Evolutionary conservation across 805 yeast genomes (phyloP).

Genomic region (Monosporozyma solicola): DNA sequence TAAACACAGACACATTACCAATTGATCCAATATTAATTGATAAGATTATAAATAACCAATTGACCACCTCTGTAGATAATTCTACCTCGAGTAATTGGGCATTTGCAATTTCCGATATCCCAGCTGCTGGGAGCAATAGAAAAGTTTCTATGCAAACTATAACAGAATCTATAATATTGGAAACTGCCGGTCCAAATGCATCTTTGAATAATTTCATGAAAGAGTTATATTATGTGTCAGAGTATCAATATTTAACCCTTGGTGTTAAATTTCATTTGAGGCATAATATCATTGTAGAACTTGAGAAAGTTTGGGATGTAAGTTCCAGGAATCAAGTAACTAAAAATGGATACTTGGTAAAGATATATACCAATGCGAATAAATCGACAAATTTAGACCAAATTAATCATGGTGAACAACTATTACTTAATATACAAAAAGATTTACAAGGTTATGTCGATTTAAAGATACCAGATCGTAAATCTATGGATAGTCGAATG

Average conservation of each 20-base stretch:
- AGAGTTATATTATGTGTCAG: conserved; percentile 63
- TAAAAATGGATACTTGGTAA: conserved; percentile 47
- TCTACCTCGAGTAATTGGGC: conserved; percentile 40
- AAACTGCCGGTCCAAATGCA: conserved; percentile 24
- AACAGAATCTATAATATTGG: conserved; percentile 39
- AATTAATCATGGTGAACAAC: conserved; percentile 55
- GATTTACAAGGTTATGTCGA: conserved; percentile 61
- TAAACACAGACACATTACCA: conserved; percentile 11
- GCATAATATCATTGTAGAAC: conserved; percentile 23
- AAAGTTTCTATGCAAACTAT: conserved; percentile 59
- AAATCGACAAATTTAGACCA: conserved; percentile 68
- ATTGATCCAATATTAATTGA: conserved; percentile 5
- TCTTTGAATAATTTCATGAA: conserved; percentile 36
- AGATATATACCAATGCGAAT: conserved; percentile 61
- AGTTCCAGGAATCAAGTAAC: conserved; percentile 40
- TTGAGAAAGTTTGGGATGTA: conserved; percentile 25
- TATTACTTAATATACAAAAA: conserved; percentile 51
- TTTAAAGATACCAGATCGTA: conserved; percentile 67
- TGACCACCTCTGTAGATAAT: neutral
- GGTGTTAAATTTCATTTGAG: conserved; percentile 25
- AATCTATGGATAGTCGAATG: conserved; percentile 66
- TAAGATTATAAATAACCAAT: neutral
- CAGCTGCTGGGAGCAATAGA: conserved; percentile 58
- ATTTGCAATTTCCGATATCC: conserved; percentile 59
- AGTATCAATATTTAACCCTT: conserved; percentile 30